These are phyloP conservation scores for Blastobotrys terrestris DNA, from an alignment of 805 yeast genomes.

Conservation along the genomic window DNA sequence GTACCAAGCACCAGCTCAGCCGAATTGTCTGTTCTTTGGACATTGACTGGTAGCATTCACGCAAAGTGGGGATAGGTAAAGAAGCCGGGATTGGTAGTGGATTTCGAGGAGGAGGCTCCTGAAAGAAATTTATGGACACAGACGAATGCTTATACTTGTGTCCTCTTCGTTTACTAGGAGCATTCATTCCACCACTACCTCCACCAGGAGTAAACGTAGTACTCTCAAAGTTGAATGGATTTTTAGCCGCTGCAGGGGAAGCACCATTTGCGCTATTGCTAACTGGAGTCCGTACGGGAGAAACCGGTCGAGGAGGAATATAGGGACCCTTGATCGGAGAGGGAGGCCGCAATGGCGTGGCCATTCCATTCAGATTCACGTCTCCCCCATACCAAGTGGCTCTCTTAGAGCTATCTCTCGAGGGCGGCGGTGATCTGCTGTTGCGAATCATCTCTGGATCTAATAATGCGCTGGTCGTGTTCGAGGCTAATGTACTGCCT, in stretches of 20 bases:
- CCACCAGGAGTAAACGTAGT: constrained; percentile 32
- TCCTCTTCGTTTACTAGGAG: constrained; percentile 58
- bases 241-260: constrained; percentile 2
- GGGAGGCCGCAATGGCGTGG: neutral
- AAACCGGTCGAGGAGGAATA: neutral
- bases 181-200: constrained; percentile 20
- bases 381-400: neutral
- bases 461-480: neutral
- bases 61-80: constrained; percentile 64
- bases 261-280: neutral
- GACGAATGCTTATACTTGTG: constrained; percentile 95
- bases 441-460: neutral
- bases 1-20: constrained; percentile 53
- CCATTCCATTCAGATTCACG: neutral
- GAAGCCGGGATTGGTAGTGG: constrained; percentile 56
- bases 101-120: constrained; percentile 75
- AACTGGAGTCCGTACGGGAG: neutral
- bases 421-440: neutral
- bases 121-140: constrained; percentile 91
- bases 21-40: constrained; percentile 51
- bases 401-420: neutral
- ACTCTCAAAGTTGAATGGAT: constrained; percentile 64
- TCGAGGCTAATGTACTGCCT: neutral
- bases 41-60: constrained; percentile 59
- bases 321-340: neutral